A percentile compares a stretch with the other conserved stretches of the same genome.
These are phyloP conservation scores for Scedosporium aurantiacum DNA, from an alignment of 2,329 filamentous ascomycete genomes.

Conservation along the genomic window DNA sequence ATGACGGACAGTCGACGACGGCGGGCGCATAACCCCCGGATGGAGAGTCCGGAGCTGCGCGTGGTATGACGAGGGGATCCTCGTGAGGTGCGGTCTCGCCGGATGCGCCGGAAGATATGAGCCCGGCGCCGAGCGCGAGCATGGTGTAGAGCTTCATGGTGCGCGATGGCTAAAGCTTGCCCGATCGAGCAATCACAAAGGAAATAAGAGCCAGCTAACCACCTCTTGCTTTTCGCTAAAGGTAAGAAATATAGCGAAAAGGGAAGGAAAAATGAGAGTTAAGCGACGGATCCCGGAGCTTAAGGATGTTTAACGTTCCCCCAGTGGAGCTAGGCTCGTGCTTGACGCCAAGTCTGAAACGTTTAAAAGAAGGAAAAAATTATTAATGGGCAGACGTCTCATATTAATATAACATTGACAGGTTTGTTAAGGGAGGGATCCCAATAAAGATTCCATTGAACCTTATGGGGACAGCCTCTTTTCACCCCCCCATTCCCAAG, in stretches of 20 bases:
- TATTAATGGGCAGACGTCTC: too few species aligned
- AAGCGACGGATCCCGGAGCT: background rate
- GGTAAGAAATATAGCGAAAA: background rate
- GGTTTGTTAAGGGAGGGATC: too few species aligned
- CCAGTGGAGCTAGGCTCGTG: background rate
- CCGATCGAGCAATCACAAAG: background rate
- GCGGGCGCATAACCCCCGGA: slow-evolving; percentile 60
- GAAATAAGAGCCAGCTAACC: background rate
- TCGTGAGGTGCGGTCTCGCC: slow-evolving; percentile 2
- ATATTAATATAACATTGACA: too few species aligned
- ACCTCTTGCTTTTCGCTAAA: too few species aligned
- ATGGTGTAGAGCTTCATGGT: slow-evolving; percentile 8
- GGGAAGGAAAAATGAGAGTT: background rate
- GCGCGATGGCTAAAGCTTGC: background rate
- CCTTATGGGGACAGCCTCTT: too few species aligned
- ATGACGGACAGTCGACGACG: slow-evolving; percentile 55
- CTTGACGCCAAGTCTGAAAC: background rate
- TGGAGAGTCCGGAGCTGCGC: slow-evolving; percentile 26
- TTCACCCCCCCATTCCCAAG: too few species aligned
- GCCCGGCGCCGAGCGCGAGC: background rate
- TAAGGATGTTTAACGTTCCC: background rate
- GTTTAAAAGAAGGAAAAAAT: too few species aligned
- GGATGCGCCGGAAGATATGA: slow-evolving; percentile 7
- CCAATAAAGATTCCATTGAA: too few species aligned
- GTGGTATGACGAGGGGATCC: slow-evolving; percentile 5